These are phyloP conservation scores for Casuarina glauca DNA, from an alignment of 306 rosid genomes.

Conservation along the genomic window DNA sequence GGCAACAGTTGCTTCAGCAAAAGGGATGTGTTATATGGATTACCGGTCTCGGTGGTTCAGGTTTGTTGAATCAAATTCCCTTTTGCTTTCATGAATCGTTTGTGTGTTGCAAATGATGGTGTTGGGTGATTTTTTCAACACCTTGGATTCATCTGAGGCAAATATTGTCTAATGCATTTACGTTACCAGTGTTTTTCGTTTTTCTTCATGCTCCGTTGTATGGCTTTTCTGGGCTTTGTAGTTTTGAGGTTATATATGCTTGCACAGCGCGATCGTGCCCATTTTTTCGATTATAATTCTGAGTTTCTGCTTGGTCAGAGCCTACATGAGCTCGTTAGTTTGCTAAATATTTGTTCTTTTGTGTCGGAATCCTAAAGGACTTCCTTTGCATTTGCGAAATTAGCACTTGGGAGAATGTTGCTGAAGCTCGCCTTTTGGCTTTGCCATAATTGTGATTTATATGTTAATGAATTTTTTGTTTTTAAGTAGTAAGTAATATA, in stretches of 20 bases:
- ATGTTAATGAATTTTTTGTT: not conserved
- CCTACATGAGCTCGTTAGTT: not conserved
- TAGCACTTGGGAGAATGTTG: not conserved
- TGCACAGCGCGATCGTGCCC: not conserved
- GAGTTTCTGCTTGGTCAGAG: not conserved
- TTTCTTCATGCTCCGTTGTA: constrained; percentile 11
- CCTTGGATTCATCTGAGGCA: constrained; percentile 16
- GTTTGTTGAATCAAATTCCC: constrained; percentile 45
- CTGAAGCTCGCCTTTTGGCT: not conserved
- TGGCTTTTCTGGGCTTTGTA: not conserved
- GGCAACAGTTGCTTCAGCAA: constrained; percentile 80
- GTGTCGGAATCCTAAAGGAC: not conserved
- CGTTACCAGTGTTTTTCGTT: not conserved
- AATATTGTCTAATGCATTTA: constrained; percentile 1
- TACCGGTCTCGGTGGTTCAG: constrained; percentile 99
- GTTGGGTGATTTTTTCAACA: not conserved
- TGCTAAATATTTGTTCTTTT: no score
- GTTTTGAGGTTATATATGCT: not conserved
- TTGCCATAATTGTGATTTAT: no score
- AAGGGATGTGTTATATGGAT: constrained; percentile 97
- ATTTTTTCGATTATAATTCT: no score
- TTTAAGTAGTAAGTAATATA: not conserved
- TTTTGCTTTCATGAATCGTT: constrained; percentile 9
- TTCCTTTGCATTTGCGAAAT: not conserved
- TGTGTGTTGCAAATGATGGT: not conserved